A percentile compares a stretch with the other conserved stretches of the same genome.
Evolutionary conservation across 192 early-diverging fungal species (phyloP).

Genomic region (Powellomyces hirtus): DNA sequence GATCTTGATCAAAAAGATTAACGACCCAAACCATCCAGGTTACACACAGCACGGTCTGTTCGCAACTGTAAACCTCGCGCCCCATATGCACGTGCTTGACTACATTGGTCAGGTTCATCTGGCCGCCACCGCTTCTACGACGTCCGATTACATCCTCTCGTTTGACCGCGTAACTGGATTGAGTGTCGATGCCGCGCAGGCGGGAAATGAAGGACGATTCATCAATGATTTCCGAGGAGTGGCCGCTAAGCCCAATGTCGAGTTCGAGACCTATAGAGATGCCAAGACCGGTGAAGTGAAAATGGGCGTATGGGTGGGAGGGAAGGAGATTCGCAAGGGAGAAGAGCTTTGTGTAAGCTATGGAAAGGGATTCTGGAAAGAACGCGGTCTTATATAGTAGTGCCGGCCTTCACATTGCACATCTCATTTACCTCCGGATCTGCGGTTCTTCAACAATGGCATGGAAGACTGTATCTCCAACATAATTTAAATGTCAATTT

Average conservation of each 20-base stretch:
- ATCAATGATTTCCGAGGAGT: constrained; percentile 49
- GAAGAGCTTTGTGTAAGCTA: constrained; percentile 47
- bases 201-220: constrained; percentile 47
- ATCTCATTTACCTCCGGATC: too few species aligned
- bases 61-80: constrained; percentile 11
- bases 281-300: constrained; percentile 20
- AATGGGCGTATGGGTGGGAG: constrained; percentile 37
- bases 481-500: too few species aligned
- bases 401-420: too few species aligned
- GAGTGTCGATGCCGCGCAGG: constrained; percentile 35
- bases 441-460: too few species aligned
- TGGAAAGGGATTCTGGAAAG: constrained; percentile 46
- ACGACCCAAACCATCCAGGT: constrained; percentile 1
- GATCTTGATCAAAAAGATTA: background rate
- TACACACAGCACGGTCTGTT: constrained; percentile 14
- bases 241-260: constrained; percentile 37
- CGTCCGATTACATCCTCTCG: constrained; percentile 17
- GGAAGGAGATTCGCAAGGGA: constrained; percentile 24
- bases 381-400: constrained; percentile 10
- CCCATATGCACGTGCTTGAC: constrained; percentile 13
- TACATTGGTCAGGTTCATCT: constrained; percentile 15
- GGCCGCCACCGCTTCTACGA: constrained; percentile 4
- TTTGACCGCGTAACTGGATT: constrained; percentile 20
- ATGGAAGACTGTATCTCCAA: too few species aligned
- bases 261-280: constrained; percentile 33